Evolutionary conservation across 1,284 basidiomycete genomes (phyloP).

Genomic region (Kalmanozyma brasiliensis): DNA sequence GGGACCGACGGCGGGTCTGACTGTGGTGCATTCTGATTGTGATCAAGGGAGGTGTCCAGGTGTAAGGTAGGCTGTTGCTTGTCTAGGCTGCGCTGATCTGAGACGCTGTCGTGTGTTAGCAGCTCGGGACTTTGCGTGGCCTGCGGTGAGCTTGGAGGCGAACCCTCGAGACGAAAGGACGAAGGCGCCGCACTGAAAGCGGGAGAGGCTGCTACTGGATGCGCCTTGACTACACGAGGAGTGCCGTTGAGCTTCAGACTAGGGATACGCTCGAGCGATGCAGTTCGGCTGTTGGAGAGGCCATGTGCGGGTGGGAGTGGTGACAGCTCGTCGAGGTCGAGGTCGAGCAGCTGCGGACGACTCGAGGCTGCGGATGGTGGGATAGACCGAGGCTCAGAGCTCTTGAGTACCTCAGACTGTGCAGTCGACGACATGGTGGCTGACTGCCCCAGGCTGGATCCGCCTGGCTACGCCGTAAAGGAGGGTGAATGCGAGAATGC

Average conservation of each 20-base stretch:
- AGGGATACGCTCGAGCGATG: conserved; percentile 17
- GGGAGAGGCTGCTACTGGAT: conserved; percentile 13
- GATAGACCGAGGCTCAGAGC: neutral
- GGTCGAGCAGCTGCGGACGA: conserved; percentile 16
- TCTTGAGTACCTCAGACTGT: neutral
- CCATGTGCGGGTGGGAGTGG: conserved; percentile 38
- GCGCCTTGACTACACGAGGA: neutral
- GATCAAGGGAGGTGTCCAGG: neutral
- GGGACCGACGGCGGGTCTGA: neutral
- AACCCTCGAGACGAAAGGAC: conserved; percentile 31
- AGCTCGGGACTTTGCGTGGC: neutral
- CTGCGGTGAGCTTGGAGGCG: conserved; percentile 22
- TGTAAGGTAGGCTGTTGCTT: neutral
- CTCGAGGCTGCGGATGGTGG: neutral
- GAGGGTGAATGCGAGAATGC: no score
- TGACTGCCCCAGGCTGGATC: no score
- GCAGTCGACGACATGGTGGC: conserved; percentile 8
- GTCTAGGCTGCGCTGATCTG: neutral
- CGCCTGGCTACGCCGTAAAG: no score
- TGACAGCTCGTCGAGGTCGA: conserved; percentile 44
- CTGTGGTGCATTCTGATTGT: conserved; percentile 3
- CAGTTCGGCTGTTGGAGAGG: conserved; percentile 11
- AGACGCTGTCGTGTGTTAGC: neutral
- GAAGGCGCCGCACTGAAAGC: conserved; percentile 28
- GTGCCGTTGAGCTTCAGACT: conserved; percentile 13